Base-by-base conservation (phyloP, 495 filamentous ascomycete species). In the Podospora pseudocomata region DNA sequence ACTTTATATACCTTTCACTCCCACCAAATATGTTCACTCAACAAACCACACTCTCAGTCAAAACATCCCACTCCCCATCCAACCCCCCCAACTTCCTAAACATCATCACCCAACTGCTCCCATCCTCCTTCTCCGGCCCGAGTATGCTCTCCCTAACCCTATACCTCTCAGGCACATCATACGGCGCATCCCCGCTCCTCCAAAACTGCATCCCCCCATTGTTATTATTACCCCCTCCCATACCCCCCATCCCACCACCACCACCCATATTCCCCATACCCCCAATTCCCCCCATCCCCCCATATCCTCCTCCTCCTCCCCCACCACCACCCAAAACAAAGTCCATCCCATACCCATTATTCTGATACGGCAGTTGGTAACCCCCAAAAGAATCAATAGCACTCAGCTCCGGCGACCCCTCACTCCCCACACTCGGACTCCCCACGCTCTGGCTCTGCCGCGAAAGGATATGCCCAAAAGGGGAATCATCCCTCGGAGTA, bases 101-200 rank as follows among this genome's bases (percentile, higher is more conserved):
- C 69, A 75, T 68, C 69, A 74, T 72, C 5, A 78, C 75, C 70
- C 73, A 75, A 62, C 66, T 77, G 27, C 67, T 70, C 2, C 75
- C 75, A 20, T 78, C 73, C 23, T 73, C 76, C 67, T 72, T 72
- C 18, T 76, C 70, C 11, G 72, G 64, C 20, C 73, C 71, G 27
- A 78, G 73, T 1, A 77, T 68, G 3, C 71, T 70, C 20, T 74
- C 75, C 16, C 71, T 73, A 60, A 78, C 75, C 16, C 76, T 68
- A 26, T 74, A 71, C 39, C 67, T 65, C 66, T 78, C 75, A 0
- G 75, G 76, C 32, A 78, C 68, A 19, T 77, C 76, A 65, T 71
- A 78, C 27, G 76, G 76, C 39, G 76, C 66, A 32, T 78, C 75
- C 9, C 65, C 26, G 56, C 69, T 73, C 28, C 68, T 71, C 27